Conservation (phyloP, 192 early-diverging fungal species). For the Coemansia sp. region DNA sequence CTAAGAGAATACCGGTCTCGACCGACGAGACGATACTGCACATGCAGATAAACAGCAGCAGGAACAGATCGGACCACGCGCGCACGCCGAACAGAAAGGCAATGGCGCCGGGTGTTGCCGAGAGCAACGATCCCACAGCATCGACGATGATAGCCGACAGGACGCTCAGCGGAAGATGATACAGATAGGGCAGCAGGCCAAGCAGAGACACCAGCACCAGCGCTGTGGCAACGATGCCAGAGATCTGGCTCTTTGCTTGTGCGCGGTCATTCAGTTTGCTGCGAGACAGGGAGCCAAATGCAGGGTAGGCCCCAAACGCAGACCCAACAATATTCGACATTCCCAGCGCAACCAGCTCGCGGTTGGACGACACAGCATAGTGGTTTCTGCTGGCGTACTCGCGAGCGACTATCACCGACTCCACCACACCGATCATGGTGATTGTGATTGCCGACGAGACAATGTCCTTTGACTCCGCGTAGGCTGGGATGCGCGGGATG, state of each 20-base stretch:
- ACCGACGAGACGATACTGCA: constrained; percentile 89
- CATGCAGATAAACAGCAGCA: constrained; percentile 86
- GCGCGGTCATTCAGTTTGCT: constrained; percentile 93
- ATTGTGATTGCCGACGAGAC: constrained; percentile 85
- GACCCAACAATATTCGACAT: constrained; percentile 83
- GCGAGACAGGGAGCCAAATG: constrained; percentile 89
- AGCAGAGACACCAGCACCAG: constrained; percentile 81
- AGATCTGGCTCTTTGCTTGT: constrained; percentile 87
- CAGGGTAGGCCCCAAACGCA: constrained; percentile 74
- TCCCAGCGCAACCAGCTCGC: constrained; percentile 95
- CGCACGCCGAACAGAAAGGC: constrained; percentile 76
- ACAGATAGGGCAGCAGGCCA: constrained; percentile 79
- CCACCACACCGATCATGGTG: constrained; percentile 96
- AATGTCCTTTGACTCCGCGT: constrained; percentile 66
- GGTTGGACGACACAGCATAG: constrained; percentile 91
- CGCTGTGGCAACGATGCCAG: constrained; percentile 77
- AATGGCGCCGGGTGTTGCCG: constrained; percentile 74
- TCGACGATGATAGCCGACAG: constrained; percentile 81
- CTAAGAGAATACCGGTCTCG: constrained; percentile 91
- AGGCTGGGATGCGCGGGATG: constrained; percentile 63
- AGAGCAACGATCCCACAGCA: constrained; percentile 78
- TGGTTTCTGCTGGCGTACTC: constrained; percentile 90
- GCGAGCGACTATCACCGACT: constrained; percentile 93
- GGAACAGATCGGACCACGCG: constrained; percentile 80
- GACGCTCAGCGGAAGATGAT: constrained; percentile 82